A percentile compares a stretch with the other conserved stretches of the same genome.
Evolutionary conservation across 352 stramenopile species (phyloP).

Genomic region (Phytopythium mirpurense): DNA sequence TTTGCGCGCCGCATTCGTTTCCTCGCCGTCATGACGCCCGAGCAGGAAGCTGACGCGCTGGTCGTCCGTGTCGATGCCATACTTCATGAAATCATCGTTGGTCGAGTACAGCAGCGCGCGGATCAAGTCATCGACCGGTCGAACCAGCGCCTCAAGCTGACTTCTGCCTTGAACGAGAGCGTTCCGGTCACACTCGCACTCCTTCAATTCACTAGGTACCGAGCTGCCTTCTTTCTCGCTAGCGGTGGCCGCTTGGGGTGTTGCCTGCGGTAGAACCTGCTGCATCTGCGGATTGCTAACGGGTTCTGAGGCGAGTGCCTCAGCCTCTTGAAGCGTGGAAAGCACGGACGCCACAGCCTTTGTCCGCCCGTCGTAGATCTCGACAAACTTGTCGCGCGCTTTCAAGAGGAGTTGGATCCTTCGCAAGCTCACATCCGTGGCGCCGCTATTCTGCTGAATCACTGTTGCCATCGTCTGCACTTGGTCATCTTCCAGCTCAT

Average conservation of each 20-base stretch:
- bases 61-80: slow-evolving; percentile 60
- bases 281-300: neutral
- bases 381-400: slow-evolving; percentile 23
- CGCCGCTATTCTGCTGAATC: slow-evolving; percentile 40
- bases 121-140: slow-evolving; percentile 34
- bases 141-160: slow-evolving; percentile 27
- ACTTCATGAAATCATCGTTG: slow-evolving; percentile 59
- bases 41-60: slow-evolving; percentile 73
- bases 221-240: neutral
- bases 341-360: slow-evolving; percentile 35
- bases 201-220: slow-evolving; percentile 6
- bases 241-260: slow-evolving; percentile 6
- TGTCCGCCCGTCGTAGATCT: slow-evolving; percentile 35
- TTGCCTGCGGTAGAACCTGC: neutral
- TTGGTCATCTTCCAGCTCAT: slow-evolving; percentile 6
- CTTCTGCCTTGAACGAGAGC: slow-evolving; percentile 29
- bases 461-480: slow-evolving; percentile 21
- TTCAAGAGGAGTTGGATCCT: slow-evolving; percentile 23
- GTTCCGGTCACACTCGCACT: slow-evolving; percentile 21
- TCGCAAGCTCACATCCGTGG: slow-evolving; percentile 36
- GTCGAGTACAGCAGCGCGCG: slow-evolving; percentile 53
- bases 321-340: slow-evolving; percentile 47
- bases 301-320: slow-evolving; percentile 25
- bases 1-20: slow-evolving; percentile 26
- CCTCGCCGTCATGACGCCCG: slow-evolving; percentile 34